A percentile compares a stretch with the other conserved stretches of the same genome.
These are phyloP conservation scores for Penicillium bialowiezense DNA, from an alignment of 495 filamentous ascomycete genomes.

Conservation along the genomic window DNA sequence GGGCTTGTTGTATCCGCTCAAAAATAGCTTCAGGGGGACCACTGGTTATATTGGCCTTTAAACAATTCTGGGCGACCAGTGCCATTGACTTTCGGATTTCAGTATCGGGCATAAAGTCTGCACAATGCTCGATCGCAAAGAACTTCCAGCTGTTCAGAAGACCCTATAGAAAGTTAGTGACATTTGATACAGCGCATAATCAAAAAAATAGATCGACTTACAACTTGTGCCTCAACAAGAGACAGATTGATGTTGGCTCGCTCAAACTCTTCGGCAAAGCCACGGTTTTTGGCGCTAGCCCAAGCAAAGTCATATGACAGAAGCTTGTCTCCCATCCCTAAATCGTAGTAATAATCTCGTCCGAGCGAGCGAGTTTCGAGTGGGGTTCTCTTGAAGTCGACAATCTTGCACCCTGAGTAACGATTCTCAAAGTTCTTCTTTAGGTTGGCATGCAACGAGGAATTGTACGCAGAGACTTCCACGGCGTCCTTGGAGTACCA, in stretches of 20 bases:
- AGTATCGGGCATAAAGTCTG: conserved; percentile 57
- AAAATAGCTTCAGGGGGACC: conserved; percentile 72
- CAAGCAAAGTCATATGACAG: conserved; percentile 75
- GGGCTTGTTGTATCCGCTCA: conserved; percentile 62
- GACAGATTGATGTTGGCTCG: conserved; percentile 87
- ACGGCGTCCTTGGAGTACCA: conserved; percentile 77
- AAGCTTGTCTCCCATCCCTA: conserved; percentile 67
- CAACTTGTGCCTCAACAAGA: conserved; percentile 85
- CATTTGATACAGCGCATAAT: conserved; percentile 9
- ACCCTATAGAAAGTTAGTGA: conserved; percentile 45
- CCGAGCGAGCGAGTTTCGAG: conserved; percentile 64
- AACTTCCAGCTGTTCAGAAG: conserved; percentile 88
- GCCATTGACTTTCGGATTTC: conserved; percentile 66
- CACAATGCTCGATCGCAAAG: conserved; percentile 78
- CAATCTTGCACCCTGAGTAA: conserved; percentile 65
- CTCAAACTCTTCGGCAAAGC: conserved; percentile 76
- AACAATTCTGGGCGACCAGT: conserved; percentile 66
- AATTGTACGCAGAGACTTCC: conserved; percentile 71
- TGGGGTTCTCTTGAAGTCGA: conserved; percentile 73
- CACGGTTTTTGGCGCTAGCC: conserved; percentile 61
- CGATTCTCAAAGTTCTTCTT: conserved; percentile 77
- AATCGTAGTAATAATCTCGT: conserved; percentile 74
- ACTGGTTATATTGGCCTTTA: conserved; percentile 64
- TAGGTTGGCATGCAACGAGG: conserved; percentile 79
- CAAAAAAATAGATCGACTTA: conserved; percentile 51